Evolutionary conservation across 176 grass and related monocot species (phyloP), one percentile per base, ranked within the genome.

Genomic region (Zoysia pacifica): DNA sequence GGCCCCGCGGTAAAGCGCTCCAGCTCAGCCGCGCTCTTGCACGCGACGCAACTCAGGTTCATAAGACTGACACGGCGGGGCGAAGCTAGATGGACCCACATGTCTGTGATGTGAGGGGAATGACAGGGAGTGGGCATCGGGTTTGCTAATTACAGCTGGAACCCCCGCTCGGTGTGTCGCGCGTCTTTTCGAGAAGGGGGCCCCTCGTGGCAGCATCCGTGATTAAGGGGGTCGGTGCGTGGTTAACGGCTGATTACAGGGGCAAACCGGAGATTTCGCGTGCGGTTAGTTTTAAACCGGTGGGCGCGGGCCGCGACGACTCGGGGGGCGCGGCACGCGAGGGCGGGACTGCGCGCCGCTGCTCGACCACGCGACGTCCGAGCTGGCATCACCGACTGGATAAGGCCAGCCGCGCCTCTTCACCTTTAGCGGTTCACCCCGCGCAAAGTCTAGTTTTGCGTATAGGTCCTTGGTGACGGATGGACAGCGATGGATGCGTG

Each of bases 301-400:
- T 54, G 56, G 75, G 63, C 47, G 67, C 47, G 67, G 11, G 73
- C 16, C 55, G 46, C 55, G 74, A 84, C 67, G 74, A 40, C 69
- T 67, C 36, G 63, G n/a, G 10, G 5, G n/a, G 46, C 55, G 72
- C 45, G 74, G 18, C 6, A 6, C 60, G 65, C 41, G 73, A 42
- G 12, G 68, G 16, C n/a, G 86, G 28, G 28, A 76, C 61, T 83
- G 79, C 83, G 76, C 76, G 86, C 83, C 76, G 83, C 83, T 71
- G 69, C 86, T 51, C 86, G 90, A 89, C 90, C 83, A 86, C 86
- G 83, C 79, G 78, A 89, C 62, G 56, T 79, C 79, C 69, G 75
- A 89, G 73, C 86, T 89, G 90, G 86, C 83, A 86, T 53, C 53
- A 51, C 11, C 14, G 11, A 37, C 62, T n/a, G 56, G 79, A 82